Conservation (phyloP, 176 grass and related monocot species). For the Raddia distichophylla region DNA sequence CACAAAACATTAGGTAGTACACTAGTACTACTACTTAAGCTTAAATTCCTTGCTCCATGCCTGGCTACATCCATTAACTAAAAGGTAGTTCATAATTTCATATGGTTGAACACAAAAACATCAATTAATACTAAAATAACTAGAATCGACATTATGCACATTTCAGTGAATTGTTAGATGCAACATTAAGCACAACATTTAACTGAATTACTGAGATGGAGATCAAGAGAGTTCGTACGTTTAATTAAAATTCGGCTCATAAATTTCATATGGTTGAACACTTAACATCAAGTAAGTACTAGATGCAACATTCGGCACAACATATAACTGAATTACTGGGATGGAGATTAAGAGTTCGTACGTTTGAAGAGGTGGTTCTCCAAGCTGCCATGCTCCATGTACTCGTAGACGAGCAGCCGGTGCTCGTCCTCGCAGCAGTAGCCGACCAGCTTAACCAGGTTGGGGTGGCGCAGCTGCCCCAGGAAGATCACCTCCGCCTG, state of each 20-base stretch:
- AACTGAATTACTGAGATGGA: no score
- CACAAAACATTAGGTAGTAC: not conserved
- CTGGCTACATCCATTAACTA: not conserved
- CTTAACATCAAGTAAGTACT: not conserved
- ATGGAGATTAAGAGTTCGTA: slow-evolving; percentile 25
- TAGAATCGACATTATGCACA: no score
- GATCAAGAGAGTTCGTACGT: no score
- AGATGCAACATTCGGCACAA: not conserved
- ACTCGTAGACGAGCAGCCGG: slow-evolving; percentile 80
- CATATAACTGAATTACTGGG: no score
- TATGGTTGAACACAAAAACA: not conserved
- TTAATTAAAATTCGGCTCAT: not conserved
- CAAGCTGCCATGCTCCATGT: slow-evolving; percentile 65
- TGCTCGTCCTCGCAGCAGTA: slow-evolving; percentile 83
- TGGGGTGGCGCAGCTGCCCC: slow-evolving; percentile 74
- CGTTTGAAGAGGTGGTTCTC: slow-evolving; percentile 77
- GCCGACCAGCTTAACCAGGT: slow-evolving; percentile 88
- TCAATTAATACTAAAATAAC: not conserved
- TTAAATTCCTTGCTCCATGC: not conserved
- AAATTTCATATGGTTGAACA: not conserved
- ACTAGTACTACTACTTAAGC: not conserved
- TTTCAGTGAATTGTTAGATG: no score
- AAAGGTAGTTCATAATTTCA: not conserved
- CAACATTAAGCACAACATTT: no score
- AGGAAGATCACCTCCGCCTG: slow-evolving; percentile 89